Conservation (phyloP, 164 flowering plant species). For the Umbilicus rupestris region DNA sequence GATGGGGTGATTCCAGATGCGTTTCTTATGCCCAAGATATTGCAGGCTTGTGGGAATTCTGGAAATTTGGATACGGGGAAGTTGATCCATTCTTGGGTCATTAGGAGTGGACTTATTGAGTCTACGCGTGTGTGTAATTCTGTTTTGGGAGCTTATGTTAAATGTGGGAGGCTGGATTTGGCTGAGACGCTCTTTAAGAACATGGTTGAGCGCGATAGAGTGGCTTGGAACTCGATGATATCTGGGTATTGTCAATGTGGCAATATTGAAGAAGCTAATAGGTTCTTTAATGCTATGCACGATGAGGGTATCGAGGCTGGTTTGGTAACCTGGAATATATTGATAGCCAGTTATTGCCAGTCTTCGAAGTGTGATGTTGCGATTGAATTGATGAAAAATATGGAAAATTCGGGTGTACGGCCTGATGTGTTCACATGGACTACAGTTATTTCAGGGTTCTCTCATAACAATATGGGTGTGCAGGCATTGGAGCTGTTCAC, state of each 20-base stretch:
- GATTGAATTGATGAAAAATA: slow-evolving; percentile 37
- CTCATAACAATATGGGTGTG: slow-evolving; percentile 21
- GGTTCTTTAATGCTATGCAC: slow-evolving; percentile 34
- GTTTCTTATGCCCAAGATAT: slow-evolving; percentile 42
- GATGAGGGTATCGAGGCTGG: slow-evolving; percentile 35
- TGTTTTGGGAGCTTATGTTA: slow-evolving; percentile 42
- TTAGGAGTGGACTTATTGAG: slow-evolving; percentile 25
- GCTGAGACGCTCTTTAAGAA: slow-evolving; percentile 32
- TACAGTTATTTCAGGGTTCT: slow-evolving; percentile 42
- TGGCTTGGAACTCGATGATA: slow-evolving; percentile 51
- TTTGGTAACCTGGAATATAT: slow-evolving; percentile 43
- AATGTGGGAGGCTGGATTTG: slow-evolving; percentile 32
- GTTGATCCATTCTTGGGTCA: slow-evolving; percentile 34
- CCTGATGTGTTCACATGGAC: slow-evolving; percentile 64
- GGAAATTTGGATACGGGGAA: slow-evolving; percentile 31
- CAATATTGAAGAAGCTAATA: slow-evolving; percentile 29
- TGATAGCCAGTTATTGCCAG: slow-evolving; percentile 39
- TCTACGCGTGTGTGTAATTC: slow-evolving; percentile 33
- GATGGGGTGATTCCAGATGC: slow-evolving; percentile 38
- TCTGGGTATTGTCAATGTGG: slow-evolving; percentile 35
- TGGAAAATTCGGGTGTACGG: slow-evolving; percentile 29
- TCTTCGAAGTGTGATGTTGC: slow-evolving; percentile 42
- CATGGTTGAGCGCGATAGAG: slow-evolving; percentile 40
- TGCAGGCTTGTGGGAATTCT: slow-evolving; percentile 46
- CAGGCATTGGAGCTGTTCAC: slow-evolving; percentile 27